These are phyloP conservation scores for Lyophyllum shimeji DNA, from an alignment of 768 basidiomycete genomes.

Conservation along the genomic window DNA sequence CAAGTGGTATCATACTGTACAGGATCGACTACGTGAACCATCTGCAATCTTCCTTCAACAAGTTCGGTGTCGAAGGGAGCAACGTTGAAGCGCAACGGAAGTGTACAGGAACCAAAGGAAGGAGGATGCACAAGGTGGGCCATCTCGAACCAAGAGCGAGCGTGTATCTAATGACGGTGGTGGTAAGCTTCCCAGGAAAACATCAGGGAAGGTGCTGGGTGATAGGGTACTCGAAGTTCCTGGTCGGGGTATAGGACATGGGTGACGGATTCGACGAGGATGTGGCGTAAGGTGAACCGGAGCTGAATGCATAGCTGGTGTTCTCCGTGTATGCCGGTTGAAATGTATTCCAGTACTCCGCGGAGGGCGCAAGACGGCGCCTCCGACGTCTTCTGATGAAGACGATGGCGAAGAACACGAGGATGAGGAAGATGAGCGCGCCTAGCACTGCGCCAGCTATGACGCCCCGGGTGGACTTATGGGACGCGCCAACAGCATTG, in stretches of 20 bases:
- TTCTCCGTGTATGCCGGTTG: background rate
- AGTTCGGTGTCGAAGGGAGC: too few relatives aligned
- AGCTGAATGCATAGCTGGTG: background rate
- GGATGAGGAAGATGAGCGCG: conserved; percentile 37
- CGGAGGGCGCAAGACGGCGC: conserved; percentile 51
- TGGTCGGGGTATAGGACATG: background rate
- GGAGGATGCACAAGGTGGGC: background rate
- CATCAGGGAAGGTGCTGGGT: background rate
- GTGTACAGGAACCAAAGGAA: background rate
- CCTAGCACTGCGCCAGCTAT: conserved; percentile 58
- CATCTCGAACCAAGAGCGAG: background rate
- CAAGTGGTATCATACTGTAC: background rate
- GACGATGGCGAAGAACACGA: conserved; percentile 32
- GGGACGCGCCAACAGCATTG: conserved; percentile 9
- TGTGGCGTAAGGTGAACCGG: conserved; percentile 1
- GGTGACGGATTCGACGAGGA: background rate
- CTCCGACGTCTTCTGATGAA: conserved; percentile 41
- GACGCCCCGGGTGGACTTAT: conserved; percentile 35
- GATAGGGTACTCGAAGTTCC: too few relatives aligned
- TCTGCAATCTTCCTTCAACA: too few relatives aligned
- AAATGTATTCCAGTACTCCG: conserved; percentile 46
- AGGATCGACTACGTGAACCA: too few relatives aligned
- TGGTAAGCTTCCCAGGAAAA: background rate
- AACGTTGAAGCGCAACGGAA: background rate
- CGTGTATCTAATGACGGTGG: background rate